Percentiles rank a stretch among this genome's conserved stretches.
Conservation (phyloP, 2,329 filamentous ascomycete species). For the Drechslerella dactyloides region DNA sequence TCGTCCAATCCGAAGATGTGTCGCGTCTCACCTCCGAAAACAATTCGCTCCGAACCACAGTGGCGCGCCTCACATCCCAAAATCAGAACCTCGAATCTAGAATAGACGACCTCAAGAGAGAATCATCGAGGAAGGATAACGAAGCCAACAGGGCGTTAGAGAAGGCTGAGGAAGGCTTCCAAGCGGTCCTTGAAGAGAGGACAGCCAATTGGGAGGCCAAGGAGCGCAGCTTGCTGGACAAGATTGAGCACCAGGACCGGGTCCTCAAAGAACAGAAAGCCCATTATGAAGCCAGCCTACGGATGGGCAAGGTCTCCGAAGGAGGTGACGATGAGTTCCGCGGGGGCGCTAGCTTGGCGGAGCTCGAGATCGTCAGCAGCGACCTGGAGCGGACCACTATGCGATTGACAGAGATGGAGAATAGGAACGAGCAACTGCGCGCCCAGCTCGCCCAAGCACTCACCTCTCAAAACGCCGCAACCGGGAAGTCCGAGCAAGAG, state of each 20-base stretch:
- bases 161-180: slow-evolving; percentile 90
- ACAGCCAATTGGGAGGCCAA: slow-evolving; percentile 95
- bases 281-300: slow-evolving; percentile 93
- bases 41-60: slow-evolving; percentile 78
- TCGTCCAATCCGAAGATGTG: slow-evolving; percentile 88
- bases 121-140: slow-evolving; percentile 61
- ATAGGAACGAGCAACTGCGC: slow-evolving; percentile 89
- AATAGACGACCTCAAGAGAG: slow-evolving; percentile 57
- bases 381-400: slow-evolving; percentile 89
- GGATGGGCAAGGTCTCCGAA: slow-evolving; percentile 66
- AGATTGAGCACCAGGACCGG: slow-evolving; percentile 90
- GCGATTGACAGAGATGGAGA: slow-evolving; percentile 86
- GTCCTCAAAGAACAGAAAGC: slow-evolving; percentile 94
- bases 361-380: slow-evolving; percentile 89
- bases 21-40: slow-evolving; percentile 91
- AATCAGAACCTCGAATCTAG: slow-evolving; percentile 54
- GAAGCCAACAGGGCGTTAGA: slow-evolving; percentile 79
- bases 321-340: slow-evolving; percentile 73
- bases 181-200: slow-evolving; percentile 87
- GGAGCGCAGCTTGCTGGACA: slow-evolving; percentile 88
- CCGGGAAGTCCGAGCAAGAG: slow-evolving; percentile 58
- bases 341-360: slow-evolving; percentile 66
- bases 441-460: slow-evolving; percentile 89
- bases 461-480: slow-evolving; percentile 62
- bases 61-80: slow-evolving; percentile 60